A percentile compares a stretch with the other conserved stretches of the same genome.
phyloP scores from a whole-genome alignment of 2,329 filamentous ascomycete species.

The Fusarium equiseti region DNA sequence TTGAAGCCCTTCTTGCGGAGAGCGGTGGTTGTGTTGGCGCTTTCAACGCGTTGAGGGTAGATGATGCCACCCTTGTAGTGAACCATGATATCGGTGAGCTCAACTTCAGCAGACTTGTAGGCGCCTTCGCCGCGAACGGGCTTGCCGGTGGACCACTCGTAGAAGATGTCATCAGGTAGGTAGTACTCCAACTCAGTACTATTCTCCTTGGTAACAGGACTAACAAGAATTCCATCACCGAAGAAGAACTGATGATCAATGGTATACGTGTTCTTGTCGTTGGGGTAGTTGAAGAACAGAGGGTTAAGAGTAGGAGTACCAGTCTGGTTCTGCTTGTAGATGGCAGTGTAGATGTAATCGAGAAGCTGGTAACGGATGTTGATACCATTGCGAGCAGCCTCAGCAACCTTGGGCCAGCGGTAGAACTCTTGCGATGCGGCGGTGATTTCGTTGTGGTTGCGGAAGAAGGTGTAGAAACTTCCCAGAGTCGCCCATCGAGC shows the following conservation, averaged over 20 bases:
- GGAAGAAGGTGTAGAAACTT: slow-evolving; percentile 76
- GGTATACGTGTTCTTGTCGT: slow-evolving; percentile 57
- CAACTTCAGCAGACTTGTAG: slow-evolving; percentile 50
- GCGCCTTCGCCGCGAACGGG: slow-evolving; percentile 53
- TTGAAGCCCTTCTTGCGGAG: slow-evolving; percentile 74
- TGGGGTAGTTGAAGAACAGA: slow-evolving; percentile 76
- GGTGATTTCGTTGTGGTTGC: slow-evolving; percentile 69
- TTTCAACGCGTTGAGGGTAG: slow-evolving; percentile 66
- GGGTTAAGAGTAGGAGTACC: slow-evolving; percentile 77
- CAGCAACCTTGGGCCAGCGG: slow-evolving; percentile 70
- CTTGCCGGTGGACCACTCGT: slow-evolving; percentile 63
- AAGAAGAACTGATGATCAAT: slow-evolving; percentile 64
- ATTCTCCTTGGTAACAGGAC: slow-evolving; percentile 60
- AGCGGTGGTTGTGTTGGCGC: slow-evolving; percentile 71
- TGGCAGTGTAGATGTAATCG: slow-evolving; percentile 80
- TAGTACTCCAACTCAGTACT: slow-evolving; percentile 58
- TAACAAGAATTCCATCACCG: slow-evolving; percentile 59
- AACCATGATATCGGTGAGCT: slow-evolving; percentile 68
- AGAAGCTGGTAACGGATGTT: slow-evolving; percentile 76
- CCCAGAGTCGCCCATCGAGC: slow-evolving; percentile 73
- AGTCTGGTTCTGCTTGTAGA: slow-evolving; percentile 69
- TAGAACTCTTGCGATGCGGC: slow-evolving; percentile 72
- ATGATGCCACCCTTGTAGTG: slow-evolving; percentile 74
- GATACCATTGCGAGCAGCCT: slow-evolving; percentile 75
- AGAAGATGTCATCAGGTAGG: slow-evolving; percentile 62